A percentile compares a stretch with the other conserved stretches of the same genome.
These are phyloP conservation scores for Giardia duodenalis DNA, from an alignment of 208 protist genomes.

Conservation along the genomic window DNA sequence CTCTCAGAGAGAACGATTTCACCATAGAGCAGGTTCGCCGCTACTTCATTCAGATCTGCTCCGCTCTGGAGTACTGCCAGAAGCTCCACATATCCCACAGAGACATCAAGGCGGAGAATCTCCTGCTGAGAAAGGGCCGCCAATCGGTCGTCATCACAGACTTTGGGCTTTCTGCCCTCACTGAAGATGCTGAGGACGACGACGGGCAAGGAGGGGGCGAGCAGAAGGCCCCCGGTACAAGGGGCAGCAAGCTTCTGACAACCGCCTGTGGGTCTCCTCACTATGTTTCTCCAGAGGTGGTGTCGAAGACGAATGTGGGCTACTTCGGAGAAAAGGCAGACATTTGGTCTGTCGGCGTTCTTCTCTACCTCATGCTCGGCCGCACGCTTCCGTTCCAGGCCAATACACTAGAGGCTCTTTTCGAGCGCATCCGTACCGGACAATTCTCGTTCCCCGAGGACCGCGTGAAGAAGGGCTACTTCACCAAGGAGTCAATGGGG, in stretches of 20 bases:
- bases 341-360: constrained; percentile 35
- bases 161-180: constrained; percentile 16
- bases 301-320: not conserved
- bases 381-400: not conserved
- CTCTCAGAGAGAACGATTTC: constrained; percentile 52
- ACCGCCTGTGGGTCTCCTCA: constrained; percentile 34
- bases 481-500: not conserved
- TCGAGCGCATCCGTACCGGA: not conserved
- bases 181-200: constrained; percentile 15
- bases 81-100: constrained; percentile 60
- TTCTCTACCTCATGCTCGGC: constrained; percentile 25
- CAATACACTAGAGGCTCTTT: not conserved
- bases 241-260: not conserved
- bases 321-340: constrained; percentile 35
- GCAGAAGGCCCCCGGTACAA: too few species aligned
- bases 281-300: constrained; percentile 36
- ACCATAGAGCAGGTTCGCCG: constrained; percentile 50
- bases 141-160: constrained; percentile 45
- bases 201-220: too few species aligned
- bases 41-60: constrained; percentile 59
- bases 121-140: constrained; percentile 57
- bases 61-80: constrained; percentile 61
- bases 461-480: not conserved
- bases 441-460: not conserved
- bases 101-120: constrained; percentile 68